Conservation (phyloP, 768 basidiomycete genomes). For the Coprinellus aureogranulatus region DNA sequence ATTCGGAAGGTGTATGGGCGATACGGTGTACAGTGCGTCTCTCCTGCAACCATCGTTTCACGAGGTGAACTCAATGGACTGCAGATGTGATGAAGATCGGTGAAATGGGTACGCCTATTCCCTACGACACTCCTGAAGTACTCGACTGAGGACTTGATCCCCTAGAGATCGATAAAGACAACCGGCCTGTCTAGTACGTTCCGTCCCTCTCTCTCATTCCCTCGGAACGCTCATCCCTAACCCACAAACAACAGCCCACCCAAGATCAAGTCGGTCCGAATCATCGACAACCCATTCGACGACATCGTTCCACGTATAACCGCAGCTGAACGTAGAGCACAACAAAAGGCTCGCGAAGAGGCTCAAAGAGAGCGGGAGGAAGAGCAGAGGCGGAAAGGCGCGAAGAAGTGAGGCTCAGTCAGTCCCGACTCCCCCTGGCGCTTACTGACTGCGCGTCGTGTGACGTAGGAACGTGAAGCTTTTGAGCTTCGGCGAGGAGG, state of each 20-base stretch:
- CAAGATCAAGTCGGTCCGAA: constrained; percentile 80
- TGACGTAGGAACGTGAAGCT: constrained; percentile 86
- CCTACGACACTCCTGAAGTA: neutral
- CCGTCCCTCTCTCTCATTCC: neutral
- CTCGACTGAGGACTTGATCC: constrained; percentile 1
- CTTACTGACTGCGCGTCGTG: too few species aligned
- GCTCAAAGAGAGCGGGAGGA: constrained; percentile 80
- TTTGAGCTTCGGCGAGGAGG: constrained; percentile 80
- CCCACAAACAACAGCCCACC: constrained; percentile 63
- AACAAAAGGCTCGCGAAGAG: constrained; percentile 76
- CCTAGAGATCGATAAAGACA: constrained; percentile 69
- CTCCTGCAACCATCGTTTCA: too few species aligned
- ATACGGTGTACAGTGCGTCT: constrained; percentile 82
- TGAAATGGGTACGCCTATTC: constrained; percentile 46
- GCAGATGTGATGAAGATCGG: constrained; percentile 93
- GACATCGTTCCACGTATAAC: constrained; percentile 97
- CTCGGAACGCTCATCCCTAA: too few species aligned
- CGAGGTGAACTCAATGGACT: too few species aligned
- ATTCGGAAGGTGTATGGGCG: constrained; percentile 87
- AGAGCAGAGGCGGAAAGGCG: constrained; percentile 64
- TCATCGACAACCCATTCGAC: constrained; percentile 91
- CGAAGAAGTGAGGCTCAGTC: constrained; percentile 81
- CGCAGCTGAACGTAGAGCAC: constrained; percentile 83
- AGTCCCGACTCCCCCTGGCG: too few species aligned
- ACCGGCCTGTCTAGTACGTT: constrained; percentile 77